Evolutionary conservation across 768 basidiomycete species (phyloP).

Genomic region (Leccinum sublutescens): DNA sequence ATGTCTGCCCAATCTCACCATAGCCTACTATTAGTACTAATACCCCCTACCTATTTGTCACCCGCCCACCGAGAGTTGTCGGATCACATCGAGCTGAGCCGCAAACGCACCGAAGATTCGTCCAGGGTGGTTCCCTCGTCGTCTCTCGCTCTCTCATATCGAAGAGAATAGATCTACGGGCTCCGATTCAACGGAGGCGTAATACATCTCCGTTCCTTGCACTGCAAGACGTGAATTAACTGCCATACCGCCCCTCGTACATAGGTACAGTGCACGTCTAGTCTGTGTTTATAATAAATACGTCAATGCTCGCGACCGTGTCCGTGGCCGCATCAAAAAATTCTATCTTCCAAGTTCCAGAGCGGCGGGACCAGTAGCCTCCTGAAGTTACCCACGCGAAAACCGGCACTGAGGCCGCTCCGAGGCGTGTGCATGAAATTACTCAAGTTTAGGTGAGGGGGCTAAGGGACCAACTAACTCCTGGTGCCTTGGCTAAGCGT

Average conservation of each 20-base stretch:
- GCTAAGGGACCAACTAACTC: neutral
- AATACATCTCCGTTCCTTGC: neutral
- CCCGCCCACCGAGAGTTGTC: too few species aligned
- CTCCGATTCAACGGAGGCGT: neutral
- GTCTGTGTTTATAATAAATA: neutral
- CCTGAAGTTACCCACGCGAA: neutral
- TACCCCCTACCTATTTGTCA: too few species aligned
- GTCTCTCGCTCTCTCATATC: neutral
- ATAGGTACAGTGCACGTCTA: neutral
- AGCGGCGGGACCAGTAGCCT: neutral
- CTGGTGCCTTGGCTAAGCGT: neutral
- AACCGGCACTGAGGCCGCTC: neutral
- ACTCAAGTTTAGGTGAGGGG: neutral
- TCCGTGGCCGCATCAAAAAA: neutral
- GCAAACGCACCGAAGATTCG: neutral
- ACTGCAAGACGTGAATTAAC: neutral
- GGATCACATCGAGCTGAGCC: neutral
- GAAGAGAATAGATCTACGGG: neutral
- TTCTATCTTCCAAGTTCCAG: neutral
- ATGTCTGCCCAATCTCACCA: neutral
- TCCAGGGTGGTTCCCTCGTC: neutral
- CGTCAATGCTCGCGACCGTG: neutral
- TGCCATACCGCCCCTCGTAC: neutral
- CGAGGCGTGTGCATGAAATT: neutral
- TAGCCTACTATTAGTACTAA: too few species aligned